Evolutionary conservation across 768 basidiomycete genomes (phyloP).

Genomic region (Crepidotus variabilis): DNA sequence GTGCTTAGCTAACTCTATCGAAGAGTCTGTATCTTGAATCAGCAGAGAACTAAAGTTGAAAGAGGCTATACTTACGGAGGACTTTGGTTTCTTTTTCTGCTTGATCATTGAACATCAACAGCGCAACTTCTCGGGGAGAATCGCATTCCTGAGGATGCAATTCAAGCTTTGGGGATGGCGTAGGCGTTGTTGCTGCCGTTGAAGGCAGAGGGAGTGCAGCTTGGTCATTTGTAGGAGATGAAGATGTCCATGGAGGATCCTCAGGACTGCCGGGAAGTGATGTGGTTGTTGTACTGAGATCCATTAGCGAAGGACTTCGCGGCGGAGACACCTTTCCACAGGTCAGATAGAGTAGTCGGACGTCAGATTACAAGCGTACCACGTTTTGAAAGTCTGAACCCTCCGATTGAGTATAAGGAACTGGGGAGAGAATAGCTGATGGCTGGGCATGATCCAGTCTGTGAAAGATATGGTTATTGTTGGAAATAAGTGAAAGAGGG

Average conservation of each 20-base stretch:
- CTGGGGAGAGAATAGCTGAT: too few species aligned
- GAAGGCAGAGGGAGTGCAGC: slow-evolving; percentile 31
- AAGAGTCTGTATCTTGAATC: too few species aligned
- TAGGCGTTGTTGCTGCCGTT: background rate
- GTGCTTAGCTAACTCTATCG: too few species aligned
- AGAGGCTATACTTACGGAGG: too few species aligned
- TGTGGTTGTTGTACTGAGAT: slow-evolving; percentile 47
- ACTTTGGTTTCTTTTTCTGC: too few species aligned
- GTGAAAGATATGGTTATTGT: background rate
- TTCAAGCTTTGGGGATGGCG: background rate
- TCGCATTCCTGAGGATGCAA: background rate
- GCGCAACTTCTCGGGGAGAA: background rate
- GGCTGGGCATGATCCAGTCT: background rate
- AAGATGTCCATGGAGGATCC: background rate
- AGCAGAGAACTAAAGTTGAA: too few species aligned
- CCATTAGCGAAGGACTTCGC: slow-evolving; percentile 60
- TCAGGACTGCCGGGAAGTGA: slow-evolving; percentile 14
- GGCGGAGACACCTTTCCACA: slow-evolving; percentile 20
- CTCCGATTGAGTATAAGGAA: too few species aligned
- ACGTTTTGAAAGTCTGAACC: too few species aligned
- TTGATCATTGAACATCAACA: too few species aligned
- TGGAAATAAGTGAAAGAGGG: slow-evolving; percentile 6
- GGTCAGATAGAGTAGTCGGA: background rate
- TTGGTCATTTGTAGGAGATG: background rate
- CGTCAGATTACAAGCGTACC: too few species aligned